phyloP scores from a whole-genome alignment of 768 basidiomycete species.

The Hericium coralloides region DNA sequence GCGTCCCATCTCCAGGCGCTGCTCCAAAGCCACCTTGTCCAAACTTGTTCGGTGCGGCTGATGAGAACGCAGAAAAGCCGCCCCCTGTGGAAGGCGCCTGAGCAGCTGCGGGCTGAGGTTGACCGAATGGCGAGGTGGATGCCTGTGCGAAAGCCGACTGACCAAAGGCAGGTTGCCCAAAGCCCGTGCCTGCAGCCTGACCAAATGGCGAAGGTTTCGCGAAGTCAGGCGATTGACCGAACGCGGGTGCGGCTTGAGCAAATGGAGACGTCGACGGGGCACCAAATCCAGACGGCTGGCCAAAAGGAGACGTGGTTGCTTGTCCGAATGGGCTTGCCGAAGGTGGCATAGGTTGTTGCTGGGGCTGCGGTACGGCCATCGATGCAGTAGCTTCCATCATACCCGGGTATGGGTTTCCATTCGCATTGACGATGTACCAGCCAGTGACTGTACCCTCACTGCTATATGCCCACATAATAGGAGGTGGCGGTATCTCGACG shows the following conservation, averaged over 20 bases:
- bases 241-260: not conserved
- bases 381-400: conserved; percentile 26
- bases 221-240: not conserved
- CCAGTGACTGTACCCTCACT: conserved; percentile 72
- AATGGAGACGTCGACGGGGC: not conserved
- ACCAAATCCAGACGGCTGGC: conserved; percentile 4
- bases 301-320: conserved; percentile 5
- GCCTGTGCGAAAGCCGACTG: conserved; percentile 16
- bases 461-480: conserved; percentile 66
- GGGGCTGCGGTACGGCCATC: conserved; percentile 1
- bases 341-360: not conserved
- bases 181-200: not conserved
- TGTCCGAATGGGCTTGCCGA: conserved; percentile 5
- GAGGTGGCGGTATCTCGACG: conserved; percentile 37
- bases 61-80: conserved; percentile 18
- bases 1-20: conserved; percentile 7
- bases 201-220: conserved; percentile 5
- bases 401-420: conserved; percentile 43
- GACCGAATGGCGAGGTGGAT: not conserved
- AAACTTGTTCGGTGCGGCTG: conserved; percentile 13
- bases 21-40: conserved; percentile 15
- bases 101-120: not conserved
- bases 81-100: conserved; percentile 6
- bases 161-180: conserved; percentile 9
- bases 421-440: conserved; percentile 59